Evolutionary conservation across 495 filamentous ascomycete genomes (phyloP).

Genomic region (Aspergillus ostianus): DNA sequence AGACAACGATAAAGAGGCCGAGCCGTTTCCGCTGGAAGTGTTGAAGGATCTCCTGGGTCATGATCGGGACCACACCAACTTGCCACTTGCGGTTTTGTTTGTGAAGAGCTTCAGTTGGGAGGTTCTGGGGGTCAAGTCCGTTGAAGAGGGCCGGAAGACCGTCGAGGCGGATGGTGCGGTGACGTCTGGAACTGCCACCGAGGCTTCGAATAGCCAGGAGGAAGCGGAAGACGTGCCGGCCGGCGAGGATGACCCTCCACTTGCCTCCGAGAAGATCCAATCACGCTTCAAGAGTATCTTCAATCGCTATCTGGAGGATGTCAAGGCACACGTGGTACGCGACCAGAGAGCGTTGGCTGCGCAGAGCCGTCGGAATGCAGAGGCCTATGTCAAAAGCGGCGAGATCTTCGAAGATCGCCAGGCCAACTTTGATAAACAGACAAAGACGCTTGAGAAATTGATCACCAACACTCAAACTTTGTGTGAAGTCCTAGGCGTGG

Average conservation of each 20-base stretch:
- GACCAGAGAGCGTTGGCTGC: slow-evolving; percentile 82
- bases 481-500: slow-evolving; percentile 81
- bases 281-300: slow-evolving; percentile 86
- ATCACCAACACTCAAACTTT: slow-evolving; percentile 87
- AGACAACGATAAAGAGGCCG: slow-evolving; percentile 51
- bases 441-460: slow-evolving; percentile 88
- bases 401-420: slow-evolving; percentile 99
- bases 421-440: slow-evolving; percentile 87
- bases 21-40: slow-evolving; percentile 94
- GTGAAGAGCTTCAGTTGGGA: slow-evolving; percentile 98
- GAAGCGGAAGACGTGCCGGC: slow-evolving; percentile 37
- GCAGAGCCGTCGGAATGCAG: slow-evolving; percentile 90
- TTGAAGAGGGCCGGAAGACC: slow-evolving; percentile 74
- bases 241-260: slow-evolving; percentile 61
- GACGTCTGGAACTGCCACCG: slow-evolving; percentile 44
- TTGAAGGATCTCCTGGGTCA: slow-evolving; percentile 93
- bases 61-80: slow-evolving; percentile 86
- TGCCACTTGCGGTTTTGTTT: slow-evolving; percentile 89
- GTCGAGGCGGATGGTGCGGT: slow-evolving; percentile 82
- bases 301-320: slow-evolving; percentile 87
- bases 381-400: slow-evolving; percentile 97
- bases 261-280: slow-evolving; percentile 73
- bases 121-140: slow-evolving; percentile 72
- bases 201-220: slow-evolving; percentile 46
- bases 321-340: slow-evolving; percentile 81